phyloP scores from a whole-genome alignment of 1,284 basidiomycete genomes.

The Anthracocystis walkeri region DNA sequence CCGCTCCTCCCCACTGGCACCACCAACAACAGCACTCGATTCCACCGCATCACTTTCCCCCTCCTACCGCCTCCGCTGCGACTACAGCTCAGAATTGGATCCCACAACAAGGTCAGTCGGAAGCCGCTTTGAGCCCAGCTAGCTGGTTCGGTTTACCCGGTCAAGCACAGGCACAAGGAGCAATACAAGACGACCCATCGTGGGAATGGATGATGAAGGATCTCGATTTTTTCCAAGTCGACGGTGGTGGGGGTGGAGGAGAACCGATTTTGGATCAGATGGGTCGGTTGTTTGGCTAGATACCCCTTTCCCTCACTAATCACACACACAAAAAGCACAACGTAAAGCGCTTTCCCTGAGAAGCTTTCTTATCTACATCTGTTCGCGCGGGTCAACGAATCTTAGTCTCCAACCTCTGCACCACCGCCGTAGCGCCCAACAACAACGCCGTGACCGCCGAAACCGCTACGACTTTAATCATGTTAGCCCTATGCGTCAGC shows the following conservation, averaged over 20 bases:
- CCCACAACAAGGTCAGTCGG: no score
- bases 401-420: conserved; percentile 46
- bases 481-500: conserved; percentile 33
- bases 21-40: neutral
- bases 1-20: neutral
- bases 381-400: no score
- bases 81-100: neutral
- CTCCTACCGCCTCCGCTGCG: neutral
- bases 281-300: conserved; percentile 32
- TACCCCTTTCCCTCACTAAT: neutral
- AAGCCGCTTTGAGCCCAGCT: conserved; percentile 12
- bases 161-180: neutral
- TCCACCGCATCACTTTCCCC: conserved; percentile 10
- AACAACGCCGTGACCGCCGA: conserved; percentile 21
- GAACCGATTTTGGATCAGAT: conserved; percentile 52
- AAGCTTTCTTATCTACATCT: neutral
- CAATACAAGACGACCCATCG: conserved; percentile 11
- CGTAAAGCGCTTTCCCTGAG: no score
- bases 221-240: conserved; percentile 37
- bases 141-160: conserved; percentile 12
- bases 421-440: conserved; percentile 27
- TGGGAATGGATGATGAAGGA: conserved; percentile 54
- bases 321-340: conserved; percentile 1
- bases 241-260: conserved; percentile 44
- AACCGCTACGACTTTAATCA: conserved; percentile 53